phyloP scores from a whole-genome alignment of 345 rosid genomes.

The Eucalyptus marginata region DNA sequence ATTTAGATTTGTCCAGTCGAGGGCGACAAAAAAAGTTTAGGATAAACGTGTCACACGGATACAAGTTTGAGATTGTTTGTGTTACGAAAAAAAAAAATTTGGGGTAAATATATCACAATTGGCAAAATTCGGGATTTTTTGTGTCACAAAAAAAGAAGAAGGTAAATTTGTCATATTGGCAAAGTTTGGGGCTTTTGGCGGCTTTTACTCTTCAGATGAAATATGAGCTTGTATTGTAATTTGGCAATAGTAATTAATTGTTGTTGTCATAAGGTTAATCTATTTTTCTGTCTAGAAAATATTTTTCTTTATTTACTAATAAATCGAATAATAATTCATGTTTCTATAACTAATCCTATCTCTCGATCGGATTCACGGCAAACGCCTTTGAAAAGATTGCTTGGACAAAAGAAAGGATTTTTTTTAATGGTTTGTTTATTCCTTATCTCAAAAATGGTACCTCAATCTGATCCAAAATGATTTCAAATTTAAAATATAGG shows the following conservation, averaged over 20 bases:
- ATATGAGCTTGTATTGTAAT: not conserved
- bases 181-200: not conserved
- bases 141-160: too few species aligned
- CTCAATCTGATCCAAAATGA: not conserved
- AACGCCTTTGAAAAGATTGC: not conserved
- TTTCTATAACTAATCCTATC: not conserved
- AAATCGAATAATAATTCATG: not conserved
- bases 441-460: not conserved
- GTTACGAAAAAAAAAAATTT: too few species aligned
- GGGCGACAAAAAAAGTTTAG: too few species aligned
- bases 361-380: not conserved
- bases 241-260: not conserved
- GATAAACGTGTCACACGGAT: too few species aligned
- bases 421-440: not conserved
- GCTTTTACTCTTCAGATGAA: not conserved
- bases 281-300: not conserved
- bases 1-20: rapidly evolving
- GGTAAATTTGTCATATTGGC: not conserved
- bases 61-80: too few species aligned
- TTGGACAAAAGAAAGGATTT: not conserved
- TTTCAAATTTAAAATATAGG: not conserved
- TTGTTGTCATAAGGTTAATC: not conserved
- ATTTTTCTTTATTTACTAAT: not conserved
- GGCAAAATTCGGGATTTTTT: not conserved
- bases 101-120: rapidly evolving